These are phyloP conservation scores for Russula foetens DNA, from an alignment of 768 basidiomycete genomes.

Conservation along the genomic window DNA sequence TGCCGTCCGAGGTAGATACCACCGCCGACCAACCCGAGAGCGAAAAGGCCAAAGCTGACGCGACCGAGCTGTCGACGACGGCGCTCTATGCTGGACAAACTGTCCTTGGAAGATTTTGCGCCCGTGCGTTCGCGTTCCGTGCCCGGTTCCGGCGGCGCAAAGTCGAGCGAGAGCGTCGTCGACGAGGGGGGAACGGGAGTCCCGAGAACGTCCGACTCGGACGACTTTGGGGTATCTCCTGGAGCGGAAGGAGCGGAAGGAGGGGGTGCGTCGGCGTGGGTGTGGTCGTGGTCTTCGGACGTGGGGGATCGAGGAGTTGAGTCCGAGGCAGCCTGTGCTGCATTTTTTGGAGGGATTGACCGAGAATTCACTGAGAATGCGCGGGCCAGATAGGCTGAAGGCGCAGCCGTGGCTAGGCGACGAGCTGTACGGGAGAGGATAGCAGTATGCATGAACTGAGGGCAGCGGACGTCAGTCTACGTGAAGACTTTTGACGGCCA, in stretches of 20 bases:
- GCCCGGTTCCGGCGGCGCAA: constrained; percentile 38
- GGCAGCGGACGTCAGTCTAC: not conserved
- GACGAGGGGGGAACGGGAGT: constrained; percentile 28
- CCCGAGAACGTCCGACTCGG: not conserved
- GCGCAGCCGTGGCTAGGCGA: not conserved
- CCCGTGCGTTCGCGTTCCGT: constrained; percentile 52
- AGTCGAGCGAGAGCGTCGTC: constrained; percentile 39
- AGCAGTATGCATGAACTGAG: constrained; percentile 1
- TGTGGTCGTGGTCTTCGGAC: not conserved
- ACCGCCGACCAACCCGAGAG: constrained; percentile 47
- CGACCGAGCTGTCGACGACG: constrained; percentile 51
- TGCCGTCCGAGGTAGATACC: constrained; percentile 66
- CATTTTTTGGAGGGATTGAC: not conserved
- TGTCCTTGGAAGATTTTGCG: constrained; percentile 69
- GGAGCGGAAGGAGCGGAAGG: not conserved
- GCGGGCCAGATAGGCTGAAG: not conserved
- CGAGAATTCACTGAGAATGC: not conserved
- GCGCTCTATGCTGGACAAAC: constrained; percentile 71
- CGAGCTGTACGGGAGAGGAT: constrained; percentile 7
- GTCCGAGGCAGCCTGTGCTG: not conserved
- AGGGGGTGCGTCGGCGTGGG: not conserved
- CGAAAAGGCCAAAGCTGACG: constrained; percentile 44
- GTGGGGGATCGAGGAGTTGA: not conserved
- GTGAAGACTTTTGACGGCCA: not conserved
- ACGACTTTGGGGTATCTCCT: not conserved